Base-by-base conservation (phyloP, 116 monocot species). In the Papilionanthe hybrid region DNA sequence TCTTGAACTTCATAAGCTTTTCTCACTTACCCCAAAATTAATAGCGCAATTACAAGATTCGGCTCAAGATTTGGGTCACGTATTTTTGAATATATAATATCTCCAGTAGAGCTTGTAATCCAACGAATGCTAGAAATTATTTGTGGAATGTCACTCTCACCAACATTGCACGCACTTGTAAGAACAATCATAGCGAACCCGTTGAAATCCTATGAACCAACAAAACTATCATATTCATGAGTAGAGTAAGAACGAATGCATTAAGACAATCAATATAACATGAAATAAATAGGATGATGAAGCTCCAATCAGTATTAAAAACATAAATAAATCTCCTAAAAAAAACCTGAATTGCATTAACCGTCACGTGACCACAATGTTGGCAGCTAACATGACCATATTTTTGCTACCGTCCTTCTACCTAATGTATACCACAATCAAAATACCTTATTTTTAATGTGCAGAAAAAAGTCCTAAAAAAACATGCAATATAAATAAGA, bases 1-100 rank as follows among this genome's bases (percentile, higher is more conserved):
- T 1, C 58, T 58, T 58, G n/a, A n/a, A n/a, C 32, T 72, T 72
- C 72, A 41, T 19, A 50, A 75, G 13, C 8, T 75, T 27, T 4
- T 28, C 72, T 42, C 6, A 63, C 87, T 90, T 90, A 96, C 96
- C 96, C 85, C 25, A 85, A 56, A 84, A 86, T 79, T 66, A 96
- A 80, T 74, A 96, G 77, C 19, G 90, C 86, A 43, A 77, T 75
- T 30, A 89, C 79, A 29, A 96, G 81, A 41, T 90, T 92, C 78
- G 85, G 87, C 85, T 94, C 94, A 49, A 92, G 27, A 75, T 78
- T 80, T 65, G 88, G 86, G 74, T 96, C 94, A 81, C 86, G 79
- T 58, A 86, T 79, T 75, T 72, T 75, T 19, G 90, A 94, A 81
- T 85, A 87, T 77, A 96, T 84, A 55, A 94, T 83, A 50, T 92